Base-by-base conservation (phyloP, 2,329 filamentous ascomycete genomes). In the Sarocladium kiliense region DNA sequence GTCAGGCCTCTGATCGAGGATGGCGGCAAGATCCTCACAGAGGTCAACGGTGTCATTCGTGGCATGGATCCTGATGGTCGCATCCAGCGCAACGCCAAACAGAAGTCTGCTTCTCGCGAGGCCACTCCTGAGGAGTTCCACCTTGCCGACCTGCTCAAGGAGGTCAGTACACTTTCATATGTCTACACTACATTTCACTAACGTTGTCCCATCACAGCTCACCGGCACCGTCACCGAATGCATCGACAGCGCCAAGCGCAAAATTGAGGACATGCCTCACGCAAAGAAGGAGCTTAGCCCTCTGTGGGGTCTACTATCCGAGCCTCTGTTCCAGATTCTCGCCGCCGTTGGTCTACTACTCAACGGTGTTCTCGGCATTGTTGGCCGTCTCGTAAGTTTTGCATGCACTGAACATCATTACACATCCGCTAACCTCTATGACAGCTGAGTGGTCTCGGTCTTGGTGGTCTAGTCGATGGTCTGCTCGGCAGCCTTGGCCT, bases 221-320 rank as follows among this genome's bases (percentile, higher is more conserved):
- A 93, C 91, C 0, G 86, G 86, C 19, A 86, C 84, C 25, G 88
- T 97, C 21, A 86, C 88, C 47, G 85, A 86, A 64, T 90, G 87
- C 23, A 93, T 97, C 62, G 91, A 97, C 66, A 86, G 87, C 60
- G 88, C 89, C 25, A 94, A 92, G 83, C 89, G 87, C 76, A 89
- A 89, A 77, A 88, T 96, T 58, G 85, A 88, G 65, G 88, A 89
- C 66, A 94, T 96, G 89, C 91, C 92, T 5, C 88, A 95, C 62
- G 92, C 91, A 42, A 95, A 96, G 86, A 93, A 96, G 80, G 86
- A 93, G 77, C 80, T 96, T 58, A 96, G 93, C 75, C 91, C 92
- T 11, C 83, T 97, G 27, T 96, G 91, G 91, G 84, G 77, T 27
- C 77, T 96, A 50, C 76, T 94, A 14, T 84, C 84, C 34, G 90